These are phyloP conservation scores for Jackrogersella multiformis DNA, from an alignment of 495 filamentous ascomycete genomes.

Conservation along the genomic window DNA sequence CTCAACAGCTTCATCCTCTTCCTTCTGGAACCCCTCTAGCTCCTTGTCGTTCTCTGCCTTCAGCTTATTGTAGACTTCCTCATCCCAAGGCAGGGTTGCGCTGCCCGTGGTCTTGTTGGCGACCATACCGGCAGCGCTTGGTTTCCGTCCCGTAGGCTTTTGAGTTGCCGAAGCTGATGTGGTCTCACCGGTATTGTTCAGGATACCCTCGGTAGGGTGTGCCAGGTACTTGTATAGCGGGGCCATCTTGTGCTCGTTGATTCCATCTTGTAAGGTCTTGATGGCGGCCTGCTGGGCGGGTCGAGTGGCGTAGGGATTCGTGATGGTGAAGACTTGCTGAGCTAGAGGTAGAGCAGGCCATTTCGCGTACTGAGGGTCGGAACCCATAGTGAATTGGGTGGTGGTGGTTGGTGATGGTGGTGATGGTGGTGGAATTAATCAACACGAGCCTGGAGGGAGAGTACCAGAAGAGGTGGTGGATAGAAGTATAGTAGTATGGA, in stretches of 20 bases:
- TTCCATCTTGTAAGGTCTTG: slow-evolving; percentile 90
- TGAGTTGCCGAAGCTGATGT: slow-evolving; percentile 62
- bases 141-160: slow-evolving; percentile 62
- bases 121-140: slow-evolving; percentile 73
- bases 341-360: slow-evolving; percentile 91
- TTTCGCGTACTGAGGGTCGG: slow-evolving; percentile 95
- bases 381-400: slow-evolving; percentile 75
- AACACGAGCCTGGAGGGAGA: not conserved
- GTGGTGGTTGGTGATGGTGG: no score
- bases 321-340: slow-evolving; percentile 97
- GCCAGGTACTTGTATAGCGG: slow-evolving; percentile 95
- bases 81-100: slow-evolving; percentile 88
- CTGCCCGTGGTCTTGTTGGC: slow-evolving; percentile 72
- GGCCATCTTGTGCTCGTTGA: slow-evolving; percentile 93
- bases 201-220: slow-evolving; percentile 89
- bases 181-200: slow-evolving; percentile 81
- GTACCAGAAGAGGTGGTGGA: not conserved
- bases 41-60: slow-evolving; percentile 90
- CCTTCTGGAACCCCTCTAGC: slow-evolving; percentile 90
- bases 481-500: not conserved
- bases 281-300: slow-evolving; percentile 74
- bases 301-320: slow-evolving; percentile 80
- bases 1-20: slow-evolving; percentile 93
- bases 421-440: no score
- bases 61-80: slow-evolving; percentile 83